These are phyloP conservation scores for Talinum fruticosum DNA, from an alignment of 148 eudicot species.

Conservation along the genomic window DNA sequence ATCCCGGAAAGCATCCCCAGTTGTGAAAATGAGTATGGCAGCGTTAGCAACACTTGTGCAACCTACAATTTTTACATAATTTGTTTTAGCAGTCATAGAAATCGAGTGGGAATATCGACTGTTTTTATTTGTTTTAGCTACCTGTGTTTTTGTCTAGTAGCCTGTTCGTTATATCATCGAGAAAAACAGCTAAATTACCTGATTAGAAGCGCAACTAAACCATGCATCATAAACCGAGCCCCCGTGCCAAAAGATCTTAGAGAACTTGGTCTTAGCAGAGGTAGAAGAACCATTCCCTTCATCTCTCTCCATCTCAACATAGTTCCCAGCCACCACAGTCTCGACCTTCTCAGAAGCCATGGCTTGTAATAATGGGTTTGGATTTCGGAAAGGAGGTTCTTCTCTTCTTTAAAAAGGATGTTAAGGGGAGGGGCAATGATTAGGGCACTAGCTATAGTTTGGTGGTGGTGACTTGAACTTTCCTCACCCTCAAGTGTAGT, in stretches of 20 bases:
- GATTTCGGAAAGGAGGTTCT: not conserved
- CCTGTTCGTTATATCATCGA: no score
- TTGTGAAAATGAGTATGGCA: constrained; percentile 67
- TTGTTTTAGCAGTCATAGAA: no score
- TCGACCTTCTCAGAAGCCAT: constrained; percentile 84
- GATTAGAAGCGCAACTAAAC: constrained; percentile 85
- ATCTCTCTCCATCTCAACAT: constrained; percentile 77
- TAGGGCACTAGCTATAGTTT: constrained; percentile 22
- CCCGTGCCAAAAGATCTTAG: constrained; percentile 78
- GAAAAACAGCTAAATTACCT: constrained; percentile 28
- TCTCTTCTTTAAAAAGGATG: constrained; percentile 19
- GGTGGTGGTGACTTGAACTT: constrained; percentile 28
- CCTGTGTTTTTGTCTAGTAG: no score
- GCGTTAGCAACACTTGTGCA: constrained; percentile 51
- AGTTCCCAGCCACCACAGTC: constrained; percentile 71
- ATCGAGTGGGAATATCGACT: no score
- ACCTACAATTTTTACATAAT: constrained; percentile 32
- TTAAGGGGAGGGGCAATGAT: constrained; percentile 23
- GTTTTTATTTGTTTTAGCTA: no score
- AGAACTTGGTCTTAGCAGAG: constrained; percentile 41
- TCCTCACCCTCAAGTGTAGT: constrained; percentile 1
- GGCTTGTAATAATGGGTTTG: constrained; percentile 2
- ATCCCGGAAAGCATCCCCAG: constrained; percentile 65
- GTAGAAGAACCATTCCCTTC: constrained; percentile 27
- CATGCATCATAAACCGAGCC: constrained; percentile 96